Percentiles rank a stretch among this genome's conserved stretches.
Evolutionary conservation across 345 rosid species (phyloP).

Genomic region (Populus davidiana): DNA sequence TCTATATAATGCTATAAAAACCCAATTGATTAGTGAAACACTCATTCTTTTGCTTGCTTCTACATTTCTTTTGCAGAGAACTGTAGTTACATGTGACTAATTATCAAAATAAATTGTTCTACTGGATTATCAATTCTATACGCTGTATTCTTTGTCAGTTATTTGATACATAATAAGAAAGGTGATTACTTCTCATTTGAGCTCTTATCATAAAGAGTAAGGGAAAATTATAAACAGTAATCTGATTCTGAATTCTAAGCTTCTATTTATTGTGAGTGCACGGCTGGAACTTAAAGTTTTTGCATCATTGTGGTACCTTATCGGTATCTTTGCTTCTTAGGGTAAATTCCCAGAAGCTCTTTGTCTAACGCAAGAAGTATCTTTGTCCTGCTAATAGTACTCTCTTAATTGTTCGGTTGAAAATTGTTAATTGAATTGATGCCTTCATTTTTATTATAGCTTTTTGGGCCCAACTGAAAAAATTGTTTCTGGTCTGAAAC

Average conservation of each 20-base stretch:
- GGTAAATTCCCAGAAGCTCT: neutral
- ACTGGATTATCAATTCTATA: neutral
- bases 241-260: neutral
- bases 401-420: neutral
- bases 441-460: neutral
- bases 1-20: no score
- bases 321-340: neutral
- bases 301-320: neutral
- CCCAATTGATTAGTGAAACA: no score
- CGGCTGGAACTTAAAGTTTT: neutral
- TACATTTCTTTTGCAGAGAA: no score
- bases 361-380: neutral
- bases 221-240: neutral
- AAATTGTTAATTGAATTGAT: conserved; percentile 1
- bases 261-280: neutral
- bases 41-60: no score
- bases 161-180: neutral
- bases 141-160: neutral
- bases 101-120: no score
- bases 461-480: neutral
- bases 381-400: neutral
- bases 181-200: neutral
- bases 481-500: neutral
- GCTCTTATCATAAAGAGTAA: neutral
- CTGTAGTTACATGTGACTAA: no score